Conservation (phyloP, 768 basidiomycete species). For the Lactarius vividus region DNA sequence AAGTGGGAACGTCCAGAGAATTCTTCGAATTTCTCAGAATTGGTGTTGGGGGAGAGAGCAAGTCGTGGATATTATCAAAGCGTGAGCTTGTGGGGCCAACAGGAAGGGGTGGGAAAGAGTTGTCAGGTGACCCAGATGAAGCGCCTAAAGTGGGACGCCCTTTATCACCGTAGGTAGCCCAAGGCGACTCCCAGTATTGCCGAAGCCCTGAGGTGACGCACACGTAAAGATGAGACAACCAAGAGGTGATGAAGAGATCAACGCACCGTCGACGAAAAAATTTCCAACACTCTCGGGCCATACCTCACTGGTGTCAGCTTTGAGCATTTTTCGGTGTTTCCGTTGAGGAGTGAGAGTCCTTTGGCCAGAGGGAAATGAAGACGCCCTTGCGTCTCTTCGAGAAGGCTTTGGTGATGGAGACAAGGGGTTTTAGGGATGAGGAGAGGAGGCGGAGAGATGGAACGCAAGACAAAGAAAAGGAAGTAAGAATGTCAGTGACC, state of each 20-base stretch:
- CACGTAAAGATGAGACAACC: slow-evolving; percentile 9
- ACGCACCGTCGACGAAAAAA: slow-evolving; percentile 69
- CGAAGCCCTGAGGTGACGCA: slow-evolving; percentile 51
- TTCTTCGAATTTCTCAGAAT: too few relatives aligned
- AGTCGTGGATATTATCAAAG: too few relatives aligned
- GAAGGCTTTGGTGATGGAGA: slow-evolving; percentile 33
- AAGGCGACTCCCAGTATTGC: slow-evolving; percentile 77
- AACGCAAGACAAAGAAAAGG: slow-evolving; percentile 3
- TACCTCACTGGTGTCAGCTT: slow-evolving; percentile 74
- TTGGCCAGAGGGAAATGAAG: slow-evolving; percentile 31
- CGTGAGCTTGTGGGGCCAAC: too few relatives aligned
- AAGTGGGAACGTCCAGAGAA: too few relatives aligned
- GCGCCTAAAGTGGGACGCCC: too few relatives aligned
- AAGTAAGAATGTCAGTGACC: slow-evolving; percentile 18
- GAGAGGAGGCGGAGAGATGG: not conserved
- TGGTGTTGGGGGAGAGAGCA: too few relatives aligned
- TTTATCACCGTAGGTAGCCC: slow-evolving; percentile 77
- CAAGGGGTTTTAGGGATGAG: slow-evolving; percentile 26
- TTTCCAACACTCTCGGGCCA: slow-evolving; percentile 80
- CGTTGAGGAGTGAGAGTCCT: slow-evolving; percentile 65
- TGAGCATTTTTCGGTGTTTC: slow-evolving; percentile 81
- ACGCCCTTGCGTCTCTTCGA: slow-evolving; percentile 20
- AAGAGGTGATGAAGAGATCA: slow-evolving; percentile 1
- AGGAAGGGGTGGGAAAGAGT: too few relatives aligned
- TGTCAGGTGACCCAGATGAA: too few relatives aligned